Evolutionary conservation across 1,139 yeast genomes (phyloP).

Genomic region (Kurtzmaniella quercitrusa): DNA sequence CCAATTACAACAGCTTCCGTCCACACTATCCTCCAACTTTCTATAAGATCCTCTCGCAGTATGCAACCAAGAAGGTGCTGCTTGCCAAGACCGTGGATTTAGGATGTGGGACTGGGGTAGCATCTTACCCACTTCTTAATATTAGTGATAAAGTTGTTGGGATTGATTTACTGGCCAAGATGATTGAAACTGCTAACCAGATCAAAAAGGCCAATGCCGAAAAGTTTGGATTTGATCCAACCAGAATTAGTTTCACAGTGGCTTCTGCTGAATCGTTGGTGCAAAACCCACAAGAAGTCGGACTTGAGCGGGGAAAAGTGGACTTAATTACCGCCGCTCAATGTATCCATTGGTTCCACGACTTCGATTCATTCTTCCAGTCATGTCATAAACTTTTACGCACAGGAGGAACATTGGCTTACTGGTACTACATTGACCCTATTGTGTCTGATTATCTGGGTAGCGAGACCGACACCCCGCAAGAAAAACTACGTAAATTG

Average conservation of each 20-base stretch:
- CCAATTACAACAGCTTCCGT: slow-evolving; percentile 56
- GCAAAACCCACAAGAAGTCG: slow-evolving; percentile 7
- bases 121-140: slow-evolving; percentile 34
- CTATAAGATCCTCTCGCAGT: slow-evolving; percentile 37
- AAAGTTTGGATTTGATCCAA: slow-evolving; percentile 24
- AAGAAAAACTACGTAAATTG: slow-evolving; percentile 16
- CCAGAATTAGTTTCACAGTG: slow-evolving; percentile 25
- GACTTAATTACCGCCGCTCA: slow-evolving; percentile 45
- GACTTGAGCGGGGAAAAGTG: slow-evolving; percentile 14
- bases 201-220: slow-evolving; percentile 19
- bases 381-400: slow-evolving; percentile 26
- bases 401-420: slow-evolving; percentile 38
- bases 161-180: slow-evolving; percentile 29
- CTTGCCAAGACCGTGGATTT: slow-evolving; percentile 24
- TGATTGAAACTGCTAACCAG: slow-evolving; percentile 33
- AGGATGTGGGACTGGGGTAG: slow-evolving; percentile 42
- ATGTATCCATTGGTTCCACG: slow-evolving; percentile 45
- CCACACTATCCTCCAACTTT: slow-evolving; percentile 62
- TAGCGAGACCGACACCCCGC: slow-evolving; percentile 10
- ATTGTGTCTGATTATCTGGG: slow-evolving; percentile 25
- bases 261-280: slow-evolving; percentile 36
- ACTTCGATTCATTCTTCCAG: slow-evolving; percentile 29
- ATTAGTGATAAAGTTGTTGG: slow-evolving; percentile 29
- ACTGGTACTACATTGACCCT: slow-evolving; percentile 44
- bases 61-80: slow-evolving; percentile 15